Percentiles rank a stretch among this genome's conserved stretches.
Evolutionary conservation across 345 rosid species (phyloP).

Genomic region (Cochlearia excelsa): DNA sequence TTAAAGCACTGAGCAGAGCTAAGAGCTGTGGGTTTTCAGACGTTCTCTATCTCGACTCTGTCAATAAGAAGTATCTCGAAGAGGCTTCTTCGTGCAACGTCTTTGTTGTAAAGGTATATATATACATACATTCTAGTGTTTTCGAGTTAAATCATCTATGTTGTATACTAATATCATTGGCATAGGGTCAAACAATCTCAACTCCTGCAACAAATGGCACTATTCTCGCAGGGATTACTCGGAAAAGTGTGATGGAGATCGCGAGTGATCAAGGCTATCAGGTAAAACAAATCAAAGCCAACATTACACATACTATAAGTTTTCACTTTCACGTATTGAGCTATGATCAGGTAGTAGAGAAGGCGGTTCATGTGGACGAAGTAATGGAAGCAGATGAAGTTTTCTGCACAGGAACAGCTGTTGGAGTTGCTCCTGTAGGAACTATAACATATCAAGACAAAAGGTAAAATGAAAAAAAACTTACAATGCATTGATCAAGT

Average conservation of each 20-base stretch:
- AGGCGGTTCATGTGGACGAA: constrained; percentile 41
- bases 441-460: constrained; percentile 41
- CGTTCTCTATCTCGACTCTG: constrained; percentile 90
- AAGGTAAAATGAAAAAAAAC: constrained; percentile 32
- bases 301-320: neutral
- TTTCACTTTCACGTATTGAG: neutral
- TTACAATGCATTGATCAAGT: neutral
- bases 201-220: constrained; percentile 42
- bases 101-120: constrained; percentile 58
- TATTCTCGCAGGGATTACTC: constrained; percentile 43
- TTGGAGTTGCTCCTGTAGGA: constrained; percentile 50
- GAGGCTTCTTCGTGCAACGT: constrained; percentile 96
- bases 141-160: neutral
- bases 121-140: neutral
- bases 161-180: constrained; percentile 7
- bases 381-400: constrained; percentile 53
- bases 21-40: constrained; percentile 86
- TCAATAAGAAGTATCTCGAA: constrained; percentile 73
- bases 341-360: constrained; percentile 42
- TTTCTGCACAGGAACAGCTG: constrained; percentile 59
- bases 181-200: constrained; percentile 37
- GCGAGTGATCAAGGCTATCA: constrained; percentile 44
- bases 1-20: constrained; percentile 82
- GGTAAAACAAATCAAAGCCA: constrained; percentile 22
- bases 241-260: constrained; percentile 41